Evolutionary conservation across 2,329 filamentous ascomycete genomes (phyloP).

Genomic region (Ophiocordyceps camponoti-leonardi): DNA sequence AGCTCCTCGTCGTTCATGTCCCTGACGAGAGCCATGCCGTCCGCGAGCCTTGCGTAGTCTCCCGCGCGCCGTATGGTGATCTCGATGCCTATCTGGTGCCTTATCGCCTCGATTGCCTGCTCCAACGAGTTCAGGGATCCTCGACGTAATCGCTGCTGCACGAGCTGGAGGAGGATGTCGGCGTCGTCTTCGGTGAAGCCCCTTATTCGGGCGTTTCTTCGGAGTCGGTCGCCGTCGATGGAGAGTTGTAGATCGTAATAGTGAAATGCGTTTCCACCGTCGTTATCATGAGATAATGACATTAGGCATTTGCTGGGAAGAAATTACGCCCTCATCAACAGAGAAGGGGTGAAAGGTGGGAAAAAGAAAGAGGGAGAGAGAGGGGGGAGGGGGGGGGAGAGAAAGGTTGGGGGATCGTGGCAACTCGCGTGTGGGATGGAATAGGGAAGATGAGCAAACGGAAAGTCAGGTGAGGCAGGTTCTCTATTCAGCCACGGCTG

Average conservation of each 20-base stretch:
- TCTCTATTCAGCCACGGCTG: no score
- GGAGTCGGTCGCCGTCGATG: slow-evolving; percentile 5
- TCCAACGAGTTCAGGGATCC: slow-evolving; percentile 4
- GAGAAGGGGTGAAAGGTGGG: no score
- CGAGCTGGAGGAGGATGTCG: slow-evolving; percentile 7
- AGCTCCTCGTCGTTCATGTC: slow-evolving; percentile 4
- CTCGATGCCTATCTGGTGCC: slow-evolving; percentile 6
- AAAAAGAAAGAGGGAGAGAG: no score
- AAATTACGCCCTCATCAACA: no score
- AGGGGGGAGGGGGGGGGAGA: no score
- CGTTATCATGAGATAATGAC: not conserved
- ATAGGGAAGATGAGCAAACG: no score
- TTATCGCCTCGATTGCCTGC: slow-evolving; percentile 8
- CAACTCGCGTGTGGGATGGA: no score
- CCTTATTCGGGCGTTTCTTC: slow-evolving; percentile 4
- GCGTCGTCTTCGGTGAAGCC: slow-evolving; percentile 7
- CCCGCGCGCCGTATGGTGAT: slow-evolving; percentile 2
- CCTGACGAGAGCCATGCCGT: slow-evolving; percentile 3
- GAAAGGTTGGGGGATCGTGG: no score
- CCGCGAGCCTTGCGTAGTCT: slow-evolving; percentile 1
- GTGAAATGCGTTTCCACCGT: not conserved
- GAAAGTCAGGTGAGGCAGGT: no score
- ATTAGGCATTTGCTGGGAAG: not conserved
- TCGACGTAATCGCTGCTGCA: slow-evolving; percentile 6
- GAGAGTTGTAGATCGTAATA: slow-evolving; percentile 5